Evolutionary conservation across 306 rosid species (phyloP).

Genomic region (Lablab purpureus): DNA sequence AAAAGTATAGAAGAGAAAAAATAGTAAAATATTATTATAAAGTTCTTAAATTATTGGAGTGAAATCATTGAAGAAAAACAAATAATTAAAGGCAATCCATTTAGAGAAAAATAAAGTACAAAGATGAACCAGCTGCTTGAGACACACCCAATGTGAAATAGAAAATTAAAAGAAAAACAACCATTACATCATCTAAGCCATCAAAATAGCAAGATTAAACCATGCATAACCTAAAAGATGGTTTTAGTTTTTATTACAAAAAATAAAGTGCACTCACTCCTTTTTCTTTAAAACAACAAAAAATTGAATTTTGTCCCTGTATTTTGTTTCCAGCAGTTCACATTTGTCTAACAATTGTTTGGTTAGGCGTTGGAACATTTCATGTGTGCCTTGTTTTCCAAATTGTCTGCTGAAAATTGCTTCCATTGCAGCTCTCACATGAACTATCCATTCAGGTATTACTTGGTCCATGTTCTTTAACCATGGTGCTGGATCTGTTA

Average conservation of each 20-base stretch:
- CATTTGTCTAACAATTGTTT: conserved; percentile 12
- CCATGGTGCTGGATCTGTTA: conserved; percentile 57
- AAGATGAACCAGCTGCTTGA: not conserved
- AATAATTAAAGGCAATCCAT: too few relatives aligned
- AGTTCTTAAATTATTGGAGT: too few relatives aligned
- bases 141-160: not conserved
- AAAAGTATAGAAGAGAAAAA: too few relatives aligned
- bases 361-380: conserved; percentile 50
- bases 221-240: not conserved
- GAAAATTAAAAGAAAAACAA: not conserved
- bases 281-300: conserved; percentile 55
- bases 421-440: conserved; percentile 63
- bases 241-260: not conserved
- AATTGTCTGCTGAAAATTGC: conserved; percentile 54
- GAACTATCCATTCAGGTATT: conserved; percentile 39
- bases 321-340: conserved; percentile 40
- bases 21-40: too few relatives aligned
- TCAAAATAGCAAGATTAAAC: not conserved
- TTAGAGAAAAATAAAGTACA: not conserved
- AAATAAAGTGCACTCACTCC: not conserved
- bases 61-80: too few relatives aligned
- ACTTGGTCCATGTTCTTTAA: conserved; percentile 30
- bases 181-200: conserved; percentile 1
- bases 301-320: conserved; percentile 52
- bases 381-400: conserved; percentile 39